Conservation (phyloP, 2,329 filamentous ascomycete genomes). For the Madurella fahalii region DNA sequence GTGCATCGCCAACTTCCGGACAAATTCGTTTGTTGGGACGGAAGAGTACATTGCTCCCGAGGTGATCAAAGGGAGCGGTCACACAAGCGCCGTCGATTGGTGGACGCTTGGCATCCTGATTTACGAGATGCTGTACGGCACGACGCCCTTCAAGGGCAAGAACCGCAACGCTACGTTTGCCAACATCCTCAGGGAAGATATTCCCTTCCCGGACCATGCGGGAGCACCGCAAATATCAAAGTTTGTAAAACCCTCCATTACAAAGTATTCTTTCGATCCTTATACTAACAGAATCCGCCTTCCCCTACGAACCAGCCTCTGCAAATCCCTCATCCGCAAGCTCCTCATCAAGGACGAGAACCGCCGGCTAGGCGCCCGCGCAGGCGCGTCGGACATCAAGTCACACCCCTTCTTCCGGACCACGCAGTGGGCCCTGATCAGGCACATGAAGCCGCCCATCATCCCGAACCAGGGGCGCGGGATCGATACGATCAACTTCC, state of each 20-base stretch:
- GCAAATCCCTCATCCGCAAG: conserved; percentile 94
- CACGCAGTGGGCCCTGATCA: conserved; percentile 93
- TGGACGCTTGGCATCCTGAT: conserved; percentile 97
- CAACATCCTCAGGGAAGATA: conserved; percentile 93
- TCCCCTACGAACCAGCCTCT: conserved; percentile 61
- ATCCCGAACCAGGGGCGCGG: conserved; percentile 86
- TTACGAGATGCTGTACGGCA: conserved; percentile 98
- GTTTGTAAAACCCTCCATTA: conserved; percentile 51
- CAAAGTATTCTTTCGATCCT: neutral
- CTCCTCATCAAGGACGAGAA: conserved; percentile 97
- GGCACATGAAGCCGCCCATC: conserved; percentile 97
- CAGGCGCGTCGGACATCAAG: conserved; percentile 96
- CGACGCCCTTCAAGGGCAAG: conserved; percentile 98
- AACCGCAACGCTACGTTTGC: conserved; percentile 97
- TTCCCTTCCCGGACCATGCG: conserved; percentile 87
- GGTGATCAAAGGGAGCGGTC: conserved; percentile 96
- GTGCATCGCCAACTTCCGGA: conserved; percentile 96
- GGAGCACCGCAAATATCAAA: conserved; percentile 83
- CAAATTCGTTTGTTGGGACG: conserved; percentile 96
- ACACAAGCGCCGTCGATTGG: conserved; percentile 98
- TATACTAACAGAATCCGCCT: conserved; percentile 2
- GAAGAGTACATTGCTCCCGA: conserved; percentile 99
- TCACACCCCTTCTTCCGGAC: conserved; percentile 91
- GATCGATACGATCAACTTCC: conserved; percentile 93
- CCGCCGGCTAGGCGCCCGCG: conserved; percentile 84